A percentile compares a stretch with the other conserved stretches of the same genome.
Evolutionary conservation across 2,329 filamentous ascomycete genomes (phyloP).

Genomic region (Fusarium chuoi): DNA sequence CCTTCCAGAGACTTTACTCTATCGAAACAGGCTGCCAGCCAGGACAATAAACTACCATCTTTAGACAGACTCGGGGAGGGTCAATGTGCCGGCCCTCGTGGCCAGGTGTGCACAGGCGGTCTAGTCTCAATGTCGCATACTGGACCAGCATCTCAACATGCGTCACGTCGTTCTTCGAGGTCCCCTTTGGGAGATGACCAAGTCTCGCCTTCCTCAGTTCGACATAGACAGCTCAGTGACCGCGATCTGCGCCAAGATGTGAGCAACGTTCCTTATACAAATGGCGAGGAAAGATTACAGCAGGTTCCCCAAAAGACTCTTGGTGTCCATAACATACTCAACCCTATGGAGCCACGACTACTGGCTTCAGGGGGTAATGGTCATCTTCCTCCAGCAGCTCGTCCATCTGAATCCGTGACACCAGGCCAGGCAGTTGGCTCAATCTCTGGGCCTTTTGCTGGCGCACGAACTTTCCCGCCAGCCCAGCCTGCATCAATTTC

Average conservation of each 20-base stretch:
- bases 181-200: constrained; percentile 54
- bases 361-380: constrained; percentile 30
- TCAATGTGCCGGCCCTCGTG: constrained; percentile 69
- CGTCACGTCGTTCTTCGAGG: constrained; percentile 61
- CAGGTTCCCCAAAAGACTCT: constrained; percentile 43
- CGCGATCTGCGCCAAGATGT: constrained; percentile 41
- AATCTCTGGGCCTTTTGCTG: constrained; percentile 37
- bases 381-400: constrained; percentile 17
- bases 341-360: constrained; percentile 48
- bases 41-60: constrained; percentile 34
- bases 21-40: constrained; percentile 34
- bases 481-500: constrained; percentile 47
- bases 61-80: constrained; percentile 44
- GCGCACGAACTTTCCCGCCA: constrained; percentile 40
- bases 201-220: constrained; percentile 39
- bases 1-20: constrained; percentile 35
- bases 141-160: constrained; percentile 65
- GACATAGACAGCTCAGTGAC: constrained; percentile 32
- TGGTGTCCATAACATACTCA: constrained; percentile 53
- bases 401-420: constrained; percentile 34
- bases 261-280: constrained; percentile 33
- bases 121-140: constrained; percentile 73
- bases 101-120: constrained; percentile 64
- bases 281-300: constrained; percentile 39
- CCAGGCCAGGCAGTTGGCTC: constrained; percentile 28